Base-by-base conservation (phyloP, 202 grass and related monocot species). In the Elaeis oleifera region DNA sequence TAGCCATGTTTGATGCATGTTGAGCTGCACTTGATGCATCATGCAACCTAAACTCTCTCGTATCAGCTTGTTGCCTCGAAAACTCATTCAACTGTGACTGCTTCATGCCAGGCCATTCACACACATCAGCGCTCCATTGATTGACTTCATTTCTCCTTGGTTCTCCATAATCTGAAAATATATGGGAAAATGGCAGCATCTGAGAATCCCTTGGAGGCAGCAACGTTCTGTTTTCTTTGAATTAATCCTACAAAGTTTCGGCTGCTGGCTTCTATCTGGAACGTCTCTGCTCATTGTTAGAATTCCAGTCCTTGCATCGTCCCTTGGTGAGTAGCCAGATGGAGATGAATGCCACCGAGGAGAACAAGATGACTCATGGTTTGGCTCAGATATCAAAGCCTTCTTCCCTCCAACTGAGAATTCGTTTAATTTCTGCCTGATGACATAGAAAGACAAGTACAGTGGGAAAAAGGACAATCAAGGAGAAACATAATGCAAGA, bases 1-100 rank as follows among this genome's bases (percentile, higher is more conserved):
- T 92, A 27, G 94, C 88, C 85, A 99, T 87, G 17, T 85, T 77
- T 53, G 48, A 54, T 2, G 75, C 77, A 25, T 99, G 88, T 72
- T 81, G 79, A 0, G 85, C 94, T 0, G 80, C 84, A 18, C 65
- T 80, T 15, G 69, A 51, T 14, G 85, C 94, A 60, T 99, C 94
- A 58, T 74, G 73, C 53, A 89, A 67, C 56, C 79, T 92, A 6
- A 99, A 77, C 77, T 87, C 88, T 24, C 86, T 83, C 1, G 79
- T 23, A 21, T 91, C 84, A 17, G 80, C 29, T 3, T 67, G 70
- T 39, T 78, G 79, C 67, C 69, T 68, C 51, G 73, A 74, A 19
- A 74, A 58, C 5, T 44, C 24, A 56, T 79, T 77, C 0, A 64
- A 77, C 49, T 71, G 71, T 24, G 67, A 28, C 20, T 85, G 80